Evolutionary conservation across 106 monocot genomes (phyloP).

Genomic region (Iris macrosiphon): DNA sequence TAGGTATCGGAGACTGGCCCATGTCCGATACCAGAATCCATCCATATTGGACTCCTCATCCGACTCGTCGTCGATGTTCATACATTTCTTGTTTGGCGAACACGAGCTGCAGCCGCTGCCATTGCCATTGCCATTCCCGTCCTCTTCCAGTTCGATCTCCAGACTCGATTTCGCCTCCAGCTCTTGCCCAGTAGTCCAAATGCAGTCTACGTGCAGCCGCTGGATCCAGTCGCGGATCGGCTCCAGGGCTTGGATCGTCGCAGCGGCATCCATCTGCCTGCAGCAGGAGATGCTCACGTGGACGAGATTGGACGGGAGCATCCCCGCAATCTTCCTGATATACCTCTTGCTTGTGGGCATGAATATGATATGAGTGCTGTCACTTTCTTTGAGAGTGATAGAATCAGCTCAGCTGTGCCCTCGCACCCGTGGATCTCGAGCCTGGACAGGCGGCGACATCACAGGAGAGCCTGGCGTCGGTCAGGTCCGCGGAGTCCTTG

Average conservation of each 20-base stretch:
- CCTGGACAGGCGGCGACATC: conserved; percentile 52
- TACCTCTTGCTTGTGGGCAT: no score
- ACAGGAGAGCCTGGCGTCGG: conserved; percentile 58
- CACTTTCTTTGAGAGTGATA: no score
- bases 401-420: conserved; percentile 42
- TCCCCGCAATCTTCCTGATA: conserved; percentile 33
- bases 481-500: conserved; percentile 60
- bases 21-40: conserved; percentile 35
- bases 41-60: background rate
- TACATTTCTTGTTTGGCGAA: conserved; percentile 32
- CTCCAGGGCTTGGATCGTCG: conserved; percentile 41
- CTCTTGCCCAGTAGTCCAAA: conserved; percentile 31
- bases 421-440: conserved; percentile 61
- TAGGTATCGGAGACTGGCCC: conserved; percentile 43
- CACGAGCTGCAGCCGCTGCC: conserved; percentile 1
- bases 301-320: conserved; percentile 51
- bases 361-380: no score
- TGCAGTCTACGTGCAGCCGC: conserved; percentile 69
- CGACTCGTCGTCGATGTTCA: conserved; percentile 5
- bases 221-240: conserved; percentile 64
- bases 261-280: conserved; percentile 24
- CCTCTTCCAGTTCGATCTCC: background rate
- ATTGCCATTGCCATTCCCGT: no score
- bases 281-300: conserved; percentile 67
- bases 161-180: no score